Percentiles rank a stretch among this genome's conserved stretches.
Conservation (phyloP, 1,284 basidiomycete species). For the Hypsizygus ulmarius region DNA sequence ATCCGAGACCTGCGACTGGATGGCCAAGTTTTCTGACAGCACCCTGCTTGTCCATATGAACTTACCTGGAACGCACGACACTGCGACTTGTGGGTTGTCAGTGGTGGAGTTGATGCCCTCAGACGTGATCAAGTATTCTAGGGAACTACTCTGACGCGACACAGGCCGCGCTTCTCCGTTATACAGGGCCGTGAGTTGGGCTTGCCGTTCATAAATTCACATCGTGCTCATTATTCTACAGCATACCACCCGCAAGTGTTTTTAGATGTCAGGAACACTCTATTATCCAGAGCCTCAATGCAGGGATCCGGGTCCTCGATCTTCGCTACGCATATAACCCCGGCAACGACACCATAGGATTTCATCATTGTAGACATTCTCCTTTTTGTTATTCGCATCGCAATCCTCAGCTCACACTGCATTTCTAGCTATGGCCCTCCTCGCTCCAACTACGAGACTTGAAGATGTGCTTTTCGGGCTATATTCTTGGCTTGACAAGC, state of each 20-base stretch:
- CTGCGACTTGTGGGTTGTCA: slow-evolving; percentile 37
- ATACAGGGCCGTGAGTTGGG: slow-evolving; percentile 40
- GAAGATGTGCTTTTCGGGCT: slow-evolving; percentile 44
- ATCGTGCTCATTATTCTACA: slow-evolving; percentile 10
- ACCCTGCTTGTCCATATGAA: slow-evolving; percentile 44
- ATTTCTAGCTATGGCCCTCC: slow-evolving; percentile 33
- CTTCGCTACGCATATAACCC: slow-evolving; percentile 45
- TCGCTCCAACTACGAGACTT: slow-evolving; percentile 40
- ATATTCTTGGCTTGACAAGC: slow-evolving; percentile 43
- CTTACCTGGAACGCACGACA: slow-evolving; percentile 45
- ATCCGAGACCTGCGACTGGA: slow-evolving; percentile 40
- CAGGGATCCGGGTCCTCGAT: slow-evolving; percentile 45
- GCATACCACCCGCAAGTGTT: slow-evolving; percentile 33
- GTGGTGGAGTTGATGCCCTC: neutral
- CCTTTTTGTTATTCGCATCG: neutral
- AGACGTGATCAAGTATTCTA: slow-evolving; percentile 15
- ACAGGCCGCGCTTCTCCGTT: slow-evolving; percentile 37
- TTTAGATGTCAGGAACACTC: slow-evolving; percentile 45
- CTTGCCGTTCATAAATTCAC: neutral
- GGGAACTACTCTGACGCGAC: slow-evolving; percentile 44
- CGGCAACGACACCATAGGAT: slow-evolving; percentile 45
- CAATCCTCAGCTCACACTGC: neutral
- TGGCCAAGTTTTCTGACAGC: slow-evolving; percentile 38
- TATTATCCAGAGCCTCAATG: slow-evolving; percentile 41
- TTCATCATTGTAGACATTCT: slow-evolving; percentile 37